phyloP scores from a whole-genome alignment of 305 asterid species.

The Solanum hybrid region DNA sequence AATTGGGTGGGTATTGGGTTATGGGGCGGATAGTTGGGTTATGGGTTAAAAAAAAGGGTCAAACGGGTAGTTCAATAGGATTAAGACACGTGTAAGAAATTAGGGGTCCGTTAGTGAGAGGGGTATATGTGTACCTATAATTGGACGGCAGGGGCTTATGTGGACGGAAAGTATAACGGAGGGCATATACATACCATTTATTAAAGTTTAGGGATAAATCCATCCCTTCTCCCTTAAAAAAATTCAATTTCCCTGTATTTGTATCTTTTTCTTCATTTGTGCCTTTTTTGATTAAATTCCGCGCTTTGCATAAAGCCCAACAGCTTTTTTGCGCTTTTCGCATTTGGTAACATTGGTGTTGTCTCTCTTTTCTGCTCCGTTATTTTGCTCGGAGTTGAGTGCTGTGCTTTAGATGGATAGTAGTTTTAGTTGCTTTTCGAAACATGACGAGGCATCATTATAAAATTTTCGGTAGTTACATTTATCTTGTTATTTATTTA shows the following conservation, averaged over 20 bases:
- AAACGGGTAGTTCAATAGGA: too few species aligned
- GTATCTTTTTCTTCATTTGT: not conserved
- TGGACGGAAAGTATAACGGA: too few species aligned
- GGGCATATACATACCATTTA: too few species aligned
- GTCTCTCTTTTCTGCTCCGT: not conserved
- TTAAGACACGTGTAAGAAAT: too few species aligned
- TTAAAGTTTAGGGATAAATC: too few species aligned
- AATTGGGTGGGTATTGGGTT: too few species aligned
- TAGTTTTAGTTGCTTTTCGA: not conserved
- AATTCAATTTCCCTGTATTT: not conserved
- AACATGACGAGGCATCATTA: not conserved
- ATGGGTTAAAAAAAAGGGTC: too few species aligned
- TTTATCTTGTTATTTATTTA: not conserved
- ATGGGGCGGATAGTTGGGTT: too few species aligned
- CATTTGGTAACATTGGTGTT: not conserved
- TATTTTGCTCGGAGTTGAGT: not conserved
- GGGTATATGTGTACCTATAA: too few species aligned
- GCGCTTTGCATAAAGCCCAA: not conserved
- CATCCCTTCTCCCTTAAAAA: not conserved
- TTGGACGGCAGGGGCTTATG: too few species aligned
- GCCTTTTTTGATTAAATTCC: not conserved
- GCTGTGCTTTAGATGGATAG: not conserved
- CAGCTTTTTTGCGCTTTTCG: not conserved
- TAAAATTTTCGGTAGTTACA: not conserved
- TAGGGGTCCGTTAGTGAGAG: too few species aligned